These are phyloP conservation scores for Penicillium occitanis DNA, from an alignment of 2,329 filamentous ascomycete genomes.

Conservation along the genomic window DNA sequence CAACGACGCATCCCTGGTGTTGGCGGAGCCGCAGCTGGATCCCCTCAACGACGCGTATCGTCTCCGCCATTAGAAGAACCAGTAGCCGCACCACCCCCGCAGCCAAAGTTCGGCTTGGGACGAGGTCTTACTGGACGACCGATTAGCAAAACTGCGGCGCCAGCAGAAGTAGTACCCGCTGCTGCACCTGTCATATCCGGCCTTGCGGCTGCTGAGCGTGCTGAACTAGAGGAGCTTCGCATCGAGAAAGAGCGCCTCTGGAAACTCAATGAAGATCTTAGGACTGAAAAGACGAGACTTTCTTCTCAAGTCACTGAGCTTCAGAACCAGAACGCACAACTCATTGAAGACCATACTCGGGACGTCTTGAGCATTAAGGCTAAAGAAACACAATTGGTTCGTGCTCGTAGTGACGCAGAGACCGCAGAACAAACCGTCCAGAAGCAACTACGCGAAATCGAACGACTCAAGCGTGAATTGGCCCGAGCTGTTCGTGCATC, in stretches of 20 bases:
- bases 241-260: constrained; percentile 76
- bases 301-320: constrained; percentile 88
- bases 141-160: constrained; percentile 62
- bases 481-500: constrained; percentile 49
- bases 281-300: constrained; percentile 77
- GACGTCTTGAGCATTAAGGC: constrained; percentile 96
- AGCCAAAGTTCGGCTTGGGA: constrained; percentile 62
- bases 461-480: constrained; percentile 85
- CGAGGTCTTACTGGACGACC: constrained; percentile 81
- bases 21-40: constrained; percentile 33
- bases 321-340: constrained; percentile 91
- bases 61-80: constrained; percentile 48
- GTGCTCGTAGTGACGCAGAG: constrained; percentile 85
- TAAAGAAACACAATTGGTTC: constrained; percentile 94
- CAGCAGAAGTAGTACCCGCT: constrained; percentile 49
- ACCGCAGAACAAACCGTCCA: constrained; percentile 83
- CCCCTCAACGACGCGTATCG: constrained; percentile 45
- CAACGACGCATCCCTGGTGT: constrained; percentile 47
- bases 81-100: constrained; percentile 36
- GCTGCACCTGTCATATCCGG: constrained; percentile 54
- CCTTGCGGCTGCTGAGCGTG: constrained; percentile 75
- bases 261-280: constrained; percentile 74
- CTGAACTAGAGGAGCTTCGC: constrained; percentile 88
- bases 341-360: constrained; percentile 95
- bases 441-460: constrained; percentile 80